These are phyloP conservation scores for Tuber melanosporum DNA, from an alignment of 495 filamentous ascomycete species.

Conservation along the genomic window DNA sequence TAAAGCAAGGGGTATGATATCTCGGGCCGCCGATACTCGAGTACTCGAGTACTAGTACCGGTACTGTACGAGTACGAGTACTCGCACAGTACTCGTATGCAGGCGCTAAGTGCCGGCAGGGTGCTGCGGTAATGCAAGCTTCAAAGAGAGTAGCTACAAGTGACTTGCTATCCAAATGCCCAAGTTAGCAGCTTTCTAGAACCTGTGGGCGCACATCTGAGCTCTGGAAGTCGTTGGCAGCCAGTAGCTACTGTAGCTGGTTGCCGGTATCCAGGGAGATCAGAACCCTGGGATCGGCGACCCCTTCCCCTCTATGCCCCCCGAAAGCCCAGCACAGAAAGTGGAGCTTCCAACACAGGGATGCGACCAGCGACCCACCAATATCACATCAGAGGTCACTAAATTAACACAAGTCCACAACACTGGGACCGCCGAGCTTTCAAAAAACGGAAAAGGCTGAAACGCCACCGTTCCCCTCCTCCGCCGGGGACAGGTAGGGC, in stretches of 20 bases:
- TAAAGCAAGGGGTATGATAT: neutral
- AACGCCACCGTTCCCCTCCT: neutral
- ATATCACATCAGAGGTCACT: neutral
- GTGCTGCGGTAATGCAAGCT: neutral
- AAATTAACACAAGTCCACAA: neutral
- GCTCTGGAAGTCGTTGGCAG: neutral
- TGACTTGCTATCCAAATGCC: neutral
- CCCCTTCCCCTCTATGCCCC: neutral
- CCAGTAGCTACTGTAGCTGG: neutral
- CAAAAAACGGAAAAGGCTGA: neutral
- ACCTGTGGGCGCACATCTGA: neutral
- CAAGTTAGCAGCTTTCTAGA: neutral
- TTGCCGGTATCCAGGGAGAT: neutral
- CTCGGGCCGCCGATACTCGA: neutral
- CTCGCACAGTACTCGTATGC: too few relatives aligned
- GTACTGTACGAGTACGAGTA: too few relatives aligned
- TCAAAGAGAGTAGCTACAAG: neutral
- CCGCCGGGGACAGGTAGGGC: too few relatives aligned
- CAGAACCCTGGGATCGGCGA: neutral
- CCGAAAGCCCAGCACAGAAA: too few relatives aligned
- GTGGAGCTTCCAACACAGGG: too few relatives aligned
- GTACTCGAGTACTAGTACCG: too few relatives aligned
- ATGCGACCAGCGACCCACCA: neutral
- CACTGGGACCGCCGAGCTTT: too few relatives aligned
- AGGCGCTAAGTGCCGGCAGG: neutral